phyloP scores from a whole-genome alignment of 768 basidiomycete genomes.

The Leucosporidium creatinivorum region DNA sequence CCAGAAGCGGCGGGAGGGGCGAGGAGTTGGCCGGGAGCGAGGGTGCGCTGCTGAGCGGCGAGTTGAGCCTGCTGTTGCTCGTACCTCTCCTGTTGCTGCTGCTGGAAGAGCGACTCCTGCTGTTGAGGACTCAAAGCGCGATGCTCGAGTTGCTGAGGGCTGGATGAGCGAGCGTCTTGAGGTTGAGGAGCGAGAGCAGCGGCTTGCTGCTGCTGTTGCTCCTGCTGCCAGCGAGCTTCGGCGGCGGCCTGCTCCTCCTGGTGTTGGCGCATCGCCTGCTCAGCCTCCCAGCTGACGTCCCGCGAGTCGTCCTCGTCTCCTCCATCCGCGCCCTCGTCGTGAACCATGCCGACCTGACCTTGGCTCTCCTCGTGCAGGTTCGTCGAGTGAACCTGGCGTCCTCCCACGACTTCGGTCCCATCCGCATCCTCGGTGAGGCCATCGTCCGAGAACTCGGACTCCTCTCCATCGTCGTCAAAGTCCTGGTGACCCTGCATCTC shows the following conservation, averaged over 20 bases:
- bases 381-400: neutral
- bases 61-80: neutral
- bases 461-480: constrained; percentile 20
- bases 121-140: neutral
- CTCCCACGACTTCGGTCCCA: neutral
- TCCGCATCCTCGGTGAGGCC: constrained; percentile 10
- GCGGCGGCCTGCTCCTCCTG: constrained; percentile 7
- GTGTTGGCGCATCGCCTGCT: constrained; percentile 12
- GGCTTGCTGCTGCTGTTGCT: neutral
- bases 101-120: constrained; percentile 13
- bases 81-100: constrained; percentile 27
- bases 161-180: neutral
- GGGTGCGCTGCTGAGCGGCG: neutral
- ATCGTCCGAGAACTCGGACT: constrained; percentile 30
- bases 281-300: neutral
- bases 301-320: constrained; percentile 14
- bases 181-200: neutral
- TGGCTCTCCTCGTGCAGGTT: constrained; percentile 7
- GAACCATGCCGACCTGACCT: constrained; percentile 1
- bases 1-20: neutral
- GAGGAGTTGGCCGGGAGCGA: neutral
- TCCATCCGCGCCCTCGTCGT: constrained; percentile 17
- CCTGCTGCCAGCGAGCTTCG: neutral
- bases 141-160: neutral
- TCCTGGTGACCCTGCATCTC: constrained; percentile 8